Evolutionary conservation across 73 alveolate genomes (phyloP).

Genomic region (Urostyla sp.): DNA sequence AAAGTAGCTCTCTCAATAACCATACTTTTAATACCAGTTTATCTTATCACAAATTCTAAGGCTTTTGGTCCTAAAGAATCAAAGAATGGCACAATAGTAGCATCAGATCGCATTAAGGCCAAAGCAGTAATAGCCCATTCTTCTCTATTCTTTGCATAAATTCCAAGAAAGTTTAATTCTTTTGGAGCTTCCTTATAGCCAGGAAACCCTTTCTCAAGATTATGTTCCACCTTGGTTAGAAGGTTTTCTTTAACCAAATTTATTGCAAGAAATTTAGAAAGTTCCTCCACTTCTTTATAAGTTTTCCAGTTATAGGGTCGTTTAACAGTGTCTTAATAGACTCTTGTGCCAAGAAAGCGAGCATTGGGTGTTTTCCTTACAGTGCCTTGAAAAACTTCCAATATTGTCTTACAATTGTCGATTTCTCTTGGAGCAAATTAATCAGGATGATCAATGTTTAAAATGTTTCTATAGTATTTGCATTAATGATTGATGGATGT

Average conservation of each 20-base stretch:
- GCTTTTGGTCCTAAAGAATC: conserved; percentile 93
- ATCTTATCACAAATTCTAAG: conserved; percentile 71
- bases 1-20: conserved; percentile 69
- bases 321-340: conserved; percentile 47
- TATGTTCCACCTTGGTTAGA: conserved; percentile 40
- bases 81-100: conserved; percentile 87
- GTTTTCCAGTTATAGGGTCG: conserved; percentile 82
- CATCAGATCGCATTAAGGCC: conserved; percentile 72
- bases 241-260: neutral
- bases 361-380: conserved; percentile 36
- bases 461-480: neutral
- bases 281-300: conserved; percentile 66
- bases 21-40: conserved; percentile 77
- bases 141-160: conserved; percentile 83
- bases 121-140: conserved; percentile 85
- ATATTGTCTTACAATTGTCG: conserved; percentile 48
- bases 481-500: neutral
- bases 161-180: conserved; percentile 70
- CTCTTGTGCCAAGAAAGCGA: conserved; percentile 65
- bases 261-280: conserved; percentile 42
- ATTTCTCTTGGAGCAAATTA: neutral
- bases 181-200: conserved; percentile 49
- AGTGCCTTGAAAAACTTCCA: conserved; percentile 23
- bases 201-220: conserved; percentile 58
- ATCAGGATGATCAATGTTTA: neutral